Percentiles rank a stretch among this genome's conserved stretches.
Conservation (phyloP, 176 grass and related monocot genomes). For the Oryza officinalis region DNA sequence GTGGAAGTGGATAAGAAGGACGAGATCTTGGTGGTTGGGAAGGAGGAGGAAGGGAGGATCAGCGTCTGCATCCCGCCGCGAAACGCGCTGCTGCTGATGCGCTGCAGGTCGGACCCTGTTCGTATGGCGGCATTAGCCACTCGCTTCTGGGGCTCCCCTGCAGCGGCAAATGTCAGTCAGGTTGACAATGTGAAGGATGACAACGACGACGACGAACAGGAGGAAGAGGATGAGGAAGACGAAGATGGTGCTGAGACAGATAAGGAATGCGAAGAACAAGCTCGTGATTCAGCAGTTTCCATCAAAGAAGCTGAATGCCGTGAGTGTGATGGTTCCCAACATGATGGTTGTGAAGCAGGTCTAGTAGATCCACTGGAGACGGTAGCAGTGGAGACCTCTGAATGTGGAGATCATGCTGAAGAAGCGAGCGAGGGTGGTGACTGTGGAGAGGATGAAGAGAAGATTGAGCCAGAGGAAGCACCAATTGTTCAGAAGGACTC, state of each 20-base stretch:
- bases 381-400: conserved; percentile 41
- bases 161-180: conserved; percentile 47
- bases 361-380: conserved; percentile 25
- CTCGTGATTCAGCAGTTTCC: conserved; percentile 36
- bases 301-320: conserved; percentile 6
- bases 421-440: neutral
- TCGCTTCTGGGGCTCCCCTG: conserved; percentile 80
- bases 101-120: conserved; percentile 89
- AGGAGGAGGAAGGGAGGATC: conserved; percentile 74
- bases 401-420: conserved; percentile 22
- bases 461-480: neutral
- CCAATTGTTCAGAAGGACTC: conserved; percentile 39
- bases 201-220: neutral
- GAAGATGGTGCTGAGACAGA: neutral
- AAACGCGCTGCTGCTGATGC: conserved; percentile 93
- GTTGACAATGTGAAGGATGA: conserved; percentile 37
- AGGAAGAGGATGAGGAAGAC: conserved; percentile 21
- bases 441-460: neutral
- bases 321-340: conserved; percentile 14
- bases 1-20: conserved; percentile 71
- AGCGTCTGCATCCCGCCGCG: conserved; percentile 87
- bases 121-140: conserved; percentile 81
- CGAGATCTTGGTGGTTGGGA: conserved; percentile 69
- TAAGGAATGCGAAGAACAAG: conserved; percentile 25
- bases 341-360: conserved; percentile 24